phyloP scores from a whole-genome alignment of 208 protist genomes.

The Leptomonas seymouri region DNA sequence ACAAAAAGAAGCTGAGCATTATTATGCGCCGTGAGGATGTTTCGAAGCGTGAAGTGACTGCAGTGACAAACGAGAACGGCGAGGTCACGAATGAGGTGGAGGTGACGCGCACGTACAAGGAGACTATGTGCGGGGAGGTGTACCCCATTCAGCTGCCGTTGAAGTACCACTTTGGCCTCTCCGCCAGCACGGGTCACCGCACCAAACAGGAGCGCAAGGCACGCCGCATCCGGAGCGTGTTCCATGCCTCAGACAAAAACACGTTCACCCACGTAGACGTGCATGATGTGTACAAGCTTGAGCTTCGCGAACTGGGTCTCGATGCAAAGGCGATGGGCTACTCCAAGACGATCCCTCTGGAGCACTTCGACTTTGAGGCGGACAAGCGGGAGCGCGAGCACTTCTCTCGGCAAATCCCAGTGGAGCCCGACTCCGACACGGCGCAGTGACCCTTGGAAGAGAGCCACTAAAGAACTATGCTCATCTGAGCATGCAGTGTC shows the following conservation, averaged over 20 bases:
- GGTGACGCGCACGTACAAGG: constrained; percentile 53
- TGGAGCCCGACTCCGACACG: constrained; percentile 47
- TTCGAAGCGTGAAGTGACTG: constrained; percentile 24
- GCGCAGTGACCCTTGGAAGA: not conserved
- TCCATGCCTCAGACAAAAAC: constrained; percentile 30
- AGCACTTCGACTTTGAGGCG: constrained; percentile 77
- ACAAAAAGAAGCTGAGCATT: constrained; percentile 64
- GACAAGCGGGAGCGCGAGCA: constrained; percentile 66
- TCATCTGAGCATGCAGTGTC: no score
- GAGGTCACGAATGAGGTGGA: constrained; percentile 33
- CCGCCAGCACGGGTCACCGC: constrained; percentile 71
- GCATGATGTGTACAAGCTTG: constrained; percentile 70
- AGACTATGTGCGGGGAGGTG: constrained; percentile 80
- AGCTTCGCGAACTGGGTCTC: constrained; percentile 72
- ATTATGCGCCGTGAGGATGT: constrained; percentile 56
- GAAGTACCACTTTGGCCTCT: constrained; percentile 79
- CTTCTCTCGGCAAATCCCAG: constrained; percentile 74
- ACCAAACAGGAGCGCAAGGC: constrained; percentile 23
- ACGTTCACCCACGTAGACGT: constrained; percentile 72
- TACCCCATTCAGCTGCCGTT: constrained; percentile 63
- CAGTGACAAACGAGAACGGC: constrained; percentile 17
- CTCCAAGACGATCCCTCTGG: constrained; percentile 72
- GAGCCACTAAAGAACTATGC: no score
- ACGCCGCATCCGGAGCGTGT: constrained; percentile 29
- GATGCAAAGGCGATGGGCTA: constrained; percentile 80